Conservation (phyloP, 2,329 filamentous ascomycete species). For the Sporothrix brunneoviolacea region DNA sequence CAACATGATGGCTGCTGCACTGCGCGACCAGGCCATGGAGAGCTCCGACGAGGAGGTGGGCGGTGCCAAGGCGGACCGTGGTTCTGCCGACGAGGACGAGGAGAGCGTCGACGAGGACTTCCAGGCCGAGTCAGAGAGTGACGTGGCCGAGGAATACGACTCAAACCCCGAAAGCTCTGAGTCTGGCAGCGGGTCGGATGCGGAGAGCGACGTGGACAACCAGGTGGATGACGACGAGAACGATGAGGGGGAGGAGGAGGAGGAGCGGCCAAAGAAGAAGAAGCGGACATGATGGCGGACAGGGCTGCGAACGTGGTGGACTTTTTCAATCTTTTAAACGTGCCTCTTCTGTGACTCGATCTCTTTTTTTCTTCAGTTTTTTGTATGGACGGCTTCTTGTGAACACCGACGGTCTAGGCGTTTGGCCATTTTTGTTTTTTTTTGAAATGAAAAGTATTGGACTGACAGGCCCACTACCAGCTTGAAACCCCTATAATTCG, state of each 20-base stretch:
- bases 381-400: not conserved
- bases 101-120: slow-evolving; percentile 97
- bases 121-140: slow-evolving; percentile 82
- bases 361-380: not conserved
- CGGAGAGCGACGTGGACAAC: slow-evolving; percentile 53
- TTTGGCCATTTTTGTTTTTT: not conserved
- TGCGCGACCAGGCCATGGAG: slow-evolving; percentile 76
- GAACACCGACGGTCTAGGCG: not conserved
- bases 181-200: slow-evolving; percentile 59
- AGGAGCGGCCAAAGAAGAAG: slow-evolving; percentile 36
- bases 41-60: slow-evolving; percentile 79
- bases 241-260: slow-evolving; percentile 27
- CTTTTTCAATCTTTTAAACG: not conserved
- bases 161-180: slow-evolving; percentile 83
- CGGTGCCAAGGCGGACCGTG: slow-evolving; percentile 65
- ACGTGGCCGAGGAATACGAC: slow-evolving; percentile 95
- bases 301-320: not conserved
- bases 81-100: slow-evolving; percentile 91
- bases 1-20: slow-evolving; percentile 68
- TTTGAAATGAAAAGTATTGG: not conserved
- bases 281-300: slow-evolving; percentile 35
- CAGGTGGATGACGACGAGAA: slow-evolving; percentile 43
- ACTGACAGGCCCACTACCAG: no score
- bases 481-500: no score
- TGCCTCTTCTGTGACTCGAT: not conserved